Base-by-base conservation (phyloP, 164 flowering plant species). In the Chloranthus sessilifolius region DNA sequence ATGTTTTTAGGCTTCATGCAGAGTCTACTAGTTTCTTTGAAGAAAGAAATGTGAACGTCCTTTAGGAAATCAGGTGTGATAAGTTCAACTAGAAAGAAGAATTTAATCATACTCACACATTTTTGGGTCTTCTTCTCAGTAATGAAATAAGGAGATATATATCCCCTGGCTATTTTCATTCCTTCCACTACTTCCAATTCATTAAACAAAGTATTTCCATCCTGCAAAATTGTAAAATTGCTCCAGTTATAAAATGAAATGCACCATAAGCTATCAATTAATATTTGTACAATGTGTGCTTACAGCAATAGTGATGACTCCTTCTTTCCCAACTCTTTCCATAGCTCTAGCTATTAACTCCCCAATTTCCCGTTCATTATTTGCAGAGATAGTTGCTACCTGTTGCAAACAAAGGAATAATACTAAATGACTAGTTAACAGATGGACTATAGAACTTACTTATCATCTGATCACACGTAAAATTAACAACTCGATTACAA, bases 251-350 rank as follows among this genome's bases (percentile, higher is more conserved):
- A 45, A 53, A 26, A 31, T 50, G 20, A 21, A 31, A 43, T 25
- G 16, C 30, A 55, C 35, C 33, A 37, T 25, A 14, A 39, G 6
- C 11, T 12, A 29, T 28, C 27, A 11, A 21, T 59, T 2, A 22
- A 35, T 29, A 7, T 29, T 37, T 5, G 53, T 22, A 21, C 1
- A 52, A 45, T 27, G 21, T 22, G 26, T 59, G 47, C 95, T 66
- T 17, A 90, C 98, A 50, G 81, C 58, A 49, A 90, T 79, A 59
- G 95, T 85, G 52, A 91, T 90, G 37, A 83, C 81, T 58, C 98
- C 98, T 65, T 81, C 87, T 64, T 84, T 90, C 47, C 95, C 98
- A 70, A 90, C 95, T 80, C 81, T 90, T 68, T 81, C 95, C 95
- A 90, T 87, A 39, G 98, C 98, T 56, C 78, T 74, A 2, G 89